Evolutionary conservation across 2,329 filamentous ascomycete genomes (phyloP), one percentile per base, ranked within the genome.

Genomic region (Chrysoporthe cubensis): DNA sequence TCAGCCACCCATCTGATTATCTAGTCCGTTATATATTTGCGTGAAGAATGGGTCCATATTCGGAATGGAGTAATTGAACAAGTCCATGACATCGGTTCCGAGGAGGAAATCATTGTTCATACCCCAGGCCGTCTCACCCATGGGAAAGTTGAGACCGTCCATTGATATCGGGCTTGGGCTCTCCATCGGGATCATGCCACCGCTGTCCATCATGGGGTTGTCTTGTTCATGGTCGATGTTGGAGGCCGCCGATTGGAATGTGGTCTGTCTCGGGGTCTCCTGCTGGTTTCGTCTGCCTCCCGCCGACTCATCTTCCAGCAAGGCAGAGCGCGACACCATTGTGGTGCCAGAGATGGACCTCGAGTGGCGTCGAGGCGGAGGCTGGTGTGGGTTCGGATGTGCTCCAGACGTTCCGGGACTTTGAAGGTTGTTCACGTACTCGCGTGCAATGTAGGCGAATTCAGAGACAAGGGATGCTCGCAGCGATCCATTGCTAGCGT

Each of bases 391-490:
- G 16, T 42, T 14, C 16, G 32, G 16, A 2, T 6, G 26, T 18
- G 26, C 26, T 16, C 37, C 56, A 42, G 56, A 1, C 37, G 9
- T 42, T 11, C 21, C 34, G 18, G 37, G 13, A 37, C 26, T 61
- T 42, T 70, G 71, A 14, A 71, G 66, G 54, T 50, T 71, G 60
- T 75, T 76, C 18, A 80, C 76, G 44, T 80, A 82, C 52, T 82
- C 77, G 1, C 80, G 73, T 0, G 80, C 80, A 59, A 83, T 80
- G 66, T 81, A 75, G 0, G 78, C 75, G 66, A 82, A 81, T 52
- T 81, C 78, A 2, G 77, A 73, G 4, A 81, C 71, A 4, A 80
- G 71, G 1, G 78, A 80, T 0, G 75, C 75, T 0, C 78, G 80
- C 0, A 83, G 70, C 3, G 74, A 73, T 0, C 79, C 78, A 1